Evolutionary conservation across 495 filamentous ascomycete species (phyloP).

Genomic region (Xylaria venustula): DNA sequence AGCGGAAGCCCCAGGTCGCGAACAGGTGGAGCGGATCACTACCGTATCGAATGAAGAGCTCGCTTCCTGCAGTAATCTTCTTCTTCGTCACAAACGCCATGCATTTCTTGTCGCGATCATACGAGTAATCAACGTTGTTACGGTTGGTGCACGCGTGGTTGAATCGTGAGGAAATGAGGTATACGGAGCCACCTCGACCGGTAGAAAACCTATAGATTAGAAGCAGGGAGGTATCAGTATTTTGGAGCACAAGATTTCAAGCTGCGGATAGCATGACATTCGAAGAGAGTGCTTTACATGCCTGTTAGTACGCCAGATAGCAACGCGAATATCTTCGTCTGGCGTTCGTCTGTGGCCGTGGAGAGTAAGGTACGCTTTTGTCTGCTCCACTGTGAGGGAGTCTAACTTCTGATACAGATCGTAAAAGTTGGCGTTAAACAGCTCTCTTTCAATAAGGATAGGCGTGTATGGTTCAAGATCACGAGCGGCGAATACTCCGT

Average conservation of each 20-base stretch:
- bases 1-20: slow-evolving; percentile 28
- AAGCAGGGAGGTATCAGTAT: neutral
- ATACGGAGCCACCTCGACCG: slow-evolving; percentile 20
- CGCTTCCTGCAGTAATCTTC: slow-evolving; percentile 16
- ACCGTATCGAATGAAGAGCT: slow-evolving; percentile 33
- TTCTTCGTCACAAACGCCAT: slow-evolving; percentile 16
- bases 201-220: slow-evolving; percentile 20
- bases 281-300: neutral
- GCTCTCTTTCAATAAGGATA: slow-evolving; percentile 28
- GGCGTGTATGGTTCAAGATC: slow-evolving; percentile 21
- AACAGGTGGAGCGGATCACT: slow-evolving; percentile 19
- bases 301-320: slow-evolving; percentile 14
- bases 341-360: neutral
- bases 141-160: slow-evolving; percentile 32
- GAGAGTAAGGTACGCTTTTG: neutral
- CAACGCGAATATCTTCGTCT: slow-evolving; percentile 1
- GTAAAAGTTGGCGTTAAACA: slow-evolving; percentile 24
- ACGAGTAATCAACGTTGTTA: slow-evolving; percentile 26
- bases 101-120: slow-evolving; percentile 1
- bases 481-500: slow-evolving; percentile 29
- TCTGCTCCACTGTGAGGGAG: slow-evolving; percentile 4
- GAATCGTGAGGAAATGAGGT: slow-evolving; percentile 28
- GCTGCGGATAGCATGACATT: neutral
- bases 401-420: slow-evolving; percentile 11
- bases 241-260: neutral